These are phyloP conservation scores for Solanum pinnatisectum DNA, from an alignment of 257 asterid species.

Conservation along the genomic window DNA sequence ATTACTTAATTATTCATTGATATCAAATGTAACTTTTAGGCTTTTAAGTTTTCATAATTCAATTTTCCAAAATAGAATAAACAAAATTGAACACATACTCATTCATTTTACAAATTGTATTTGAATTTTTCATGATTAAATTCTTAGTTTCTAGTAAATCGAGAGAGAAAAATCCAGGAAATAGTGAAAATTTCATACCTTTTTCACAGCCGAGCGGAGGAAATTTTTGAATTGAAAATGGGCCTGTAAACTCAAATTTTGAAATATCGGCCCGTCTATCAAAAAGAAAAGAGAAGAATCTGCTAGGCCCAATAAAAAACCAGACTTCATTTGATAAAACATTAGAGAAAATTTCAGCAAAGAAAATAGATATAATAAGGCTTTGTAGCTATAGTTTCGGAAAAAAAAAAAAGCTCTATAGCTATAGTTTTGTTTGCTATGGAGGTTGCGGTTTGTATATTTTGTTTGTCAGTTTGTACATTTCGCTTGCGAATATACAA, in stretches of 20 bases:
- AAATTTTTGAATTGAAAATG: neutral
- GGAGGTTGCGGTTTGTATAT: neutral
- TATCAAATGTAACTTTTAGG: neutral
- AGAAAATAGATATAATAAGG: too few species aligned
- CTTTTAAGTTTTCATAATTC: neutral
- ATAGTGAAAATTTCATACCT: neutral
- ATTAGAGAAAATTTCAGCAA: neutral
- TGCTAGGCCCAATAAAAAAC: too few species aligned
- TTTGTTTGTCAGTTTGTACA: too few species aligned
- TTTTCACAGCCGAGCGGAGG: neutral
- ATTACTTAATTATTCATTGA: neutral
- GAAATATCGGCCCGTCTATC: neutral
- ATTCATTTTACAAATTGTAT: neutral
- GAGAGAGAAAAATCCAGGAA: neutral
- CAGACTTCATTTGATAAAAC: too few species aligned
- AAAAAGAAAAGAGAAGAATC: neutral
- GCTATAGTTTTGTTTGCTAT: neutral
- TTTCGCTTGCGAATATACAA: too few species aligned
- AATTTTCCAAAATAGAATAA: neutral
- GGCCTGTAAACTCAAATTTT: neutral
- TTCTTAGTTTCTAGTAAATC: neutral
- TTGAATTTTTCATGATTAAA: too few species aligned
- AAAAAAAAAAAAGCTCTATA: too few species aligned
- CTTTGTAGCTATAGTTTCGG: neutral
- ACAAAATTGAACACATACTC: neutral